Conservation (phyloP, 495 filamentous ascomycete species). For the Penicillium daleae region DNA sequence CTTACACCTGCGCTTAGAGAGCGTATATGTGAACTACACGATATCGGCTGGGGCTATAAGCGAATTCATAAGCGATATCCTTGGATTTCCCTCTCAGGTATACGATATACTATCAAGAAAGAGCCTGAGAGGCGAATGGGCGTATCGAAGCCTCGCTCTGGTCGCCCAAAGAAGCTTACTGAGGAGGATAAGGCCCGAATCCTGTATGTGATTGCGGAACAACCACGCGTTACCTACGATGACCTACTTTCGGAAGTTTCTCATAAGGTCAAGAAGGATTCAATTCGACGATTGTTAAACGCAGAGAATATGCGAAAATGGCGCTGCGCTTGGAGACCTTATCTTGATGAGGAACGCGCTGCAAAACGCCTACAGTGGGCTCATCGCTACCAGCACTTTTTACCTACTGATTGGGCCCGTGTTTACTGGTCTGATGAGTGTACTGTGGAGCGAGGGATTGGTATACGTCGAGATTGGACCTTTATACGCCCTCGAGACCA, state of each 20-base stretch:
- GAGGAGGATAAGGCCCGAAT: conserved; percentile 14
- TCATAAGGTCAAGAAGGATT: conserved; percentile 18
- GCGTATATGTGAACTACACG: conserved; percentile 16
- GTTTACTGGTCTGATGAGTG: conserved; percentile 18
- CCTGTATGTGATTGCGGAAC: conserved; percentile 11
- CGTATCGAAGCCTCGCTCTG: conserved; percentile 16
- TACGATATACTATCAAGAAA: conserved; percentile 17
- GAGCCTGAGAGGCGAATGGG: conserved; percentile 7
- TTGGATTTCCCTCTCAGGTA: conserved; percentile 9
- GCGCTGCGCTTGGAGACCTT: conserved; percentile 5
- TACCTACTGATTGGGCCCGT: conserved; percentile 1
- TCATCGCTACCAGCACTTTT: neutral
- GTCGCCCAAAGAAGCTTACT: conserved; percentile 16
- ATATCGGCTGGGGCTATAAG: conserved; percentile 20
- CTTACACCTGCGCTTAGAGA: conserved; percentile 18
- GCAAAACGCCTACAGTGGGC: conserved; percentile 9
- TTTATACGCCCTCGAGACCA: conserved; percentile 4
- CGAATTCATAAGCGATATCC: conserved; percentile 19
- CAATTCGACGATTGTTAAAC: conserved; percentile 14
- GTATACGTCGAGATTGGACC: conserved; percentile 1
- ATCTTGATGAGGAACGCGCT: conserved; percentile 3
- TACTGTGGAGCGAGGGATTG: conserved; percentile 1
- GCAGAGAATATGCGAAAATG: conserved; percentile 11
- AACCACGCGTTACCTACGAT: conserved; percentile 14
- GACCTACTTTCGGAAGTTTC: conserved; percentile 16